phyloP scores from a whole-genome alignment of 441 rosid species.

The Gossypium trilobum region DNA sequence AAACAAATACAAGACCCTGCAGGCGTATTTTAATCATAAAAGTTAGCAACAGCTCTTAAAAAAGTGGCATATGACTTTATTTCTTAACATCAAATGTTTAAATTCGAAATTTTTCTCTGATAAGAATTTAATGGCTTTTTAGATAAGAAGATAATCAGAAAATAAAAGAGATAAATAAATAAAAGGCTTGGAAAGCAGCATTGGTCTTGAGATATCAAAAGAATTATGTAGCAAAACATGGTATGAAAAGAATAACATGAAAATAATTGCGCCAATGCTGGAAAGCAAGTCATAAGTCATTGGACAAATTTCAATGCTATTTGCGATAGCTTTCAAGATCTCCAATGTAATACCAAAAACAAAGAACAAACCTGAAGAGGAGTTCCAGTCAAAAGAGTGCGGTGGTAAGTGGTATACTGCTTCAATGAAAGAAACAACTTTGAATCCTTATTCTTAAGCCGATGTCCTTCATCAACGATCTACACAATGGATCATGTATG shows the following conservation, averaged over 20 bases:
- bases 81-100: background rate
- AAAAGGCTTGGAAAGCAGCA: background rate
- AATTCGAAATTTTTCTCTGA: background rate
- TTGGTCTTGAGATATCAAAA: background rate
- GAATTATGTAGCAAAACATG: background rate
- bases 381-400: conserved; percentile 95
- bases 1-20: background rate
- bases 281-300: background rate
- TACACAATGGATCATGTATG: conserved; percentile 28
- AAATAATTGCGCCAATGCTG: background rate
- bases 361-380: conserved; percentile 79
- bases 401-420: conserved; percentile 79
- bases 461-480: conserved; percentile 99
- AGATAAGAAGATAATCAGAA: background rate
- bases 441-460: conserved; percentile 88
- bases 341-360: conserved; percentile 10
- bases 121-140: background rate
- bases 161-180: background rate
- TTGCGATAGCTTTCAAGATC: background rate
- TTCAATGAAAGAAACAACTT: conserved; percentile 77
- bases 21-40: background rate
- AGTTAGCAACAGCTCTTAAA: background rate
- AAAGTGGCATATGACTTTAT: background rate
- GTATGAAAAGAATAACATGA: background rate
- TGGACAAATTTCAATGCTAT: background rate